Evolutionary conservation across 2,329 filamentous ascomycete species (phyloP), one percentile per base, ranked within the genome.

Genomic region (Gliomastix tumulicola): DNA sequence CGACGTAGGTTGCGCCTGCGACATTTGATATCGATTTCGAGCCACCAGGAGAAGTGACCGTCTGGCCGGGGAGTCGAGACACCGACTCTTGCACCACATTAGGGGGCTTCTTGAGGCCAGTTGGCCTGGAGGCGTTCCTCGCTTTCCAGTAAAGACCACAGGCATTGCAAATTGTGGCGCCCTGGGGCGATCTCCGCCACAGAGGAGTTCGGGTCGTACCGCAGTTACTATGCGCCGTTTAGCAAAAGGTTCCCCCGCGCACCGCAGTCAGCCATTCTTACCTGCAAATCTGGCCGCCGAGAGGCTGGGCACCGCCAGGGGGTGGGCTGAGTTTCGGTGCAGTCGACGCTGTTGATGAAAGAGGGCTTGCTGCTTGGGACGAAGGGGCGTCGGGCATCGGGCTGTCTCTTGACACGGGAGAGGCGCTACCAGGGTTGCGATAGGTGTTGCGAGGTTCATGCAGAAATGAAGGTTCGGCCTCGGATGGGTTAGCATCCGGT

Each of bases 91-190:
- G 46, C 6, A 75, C 59, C 19, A 72, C 59, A 35, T 68, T 70
- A 5, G 78, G 73, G 10, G 84, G 79, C 42, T 88, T 83, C 63
- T 94, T 96, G 40, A 96, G 67, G 50, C 88, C 95, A 7, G 88
- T 92, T 12, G 92, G 92, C 35, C 92, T 79, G 49, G 87, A 80
- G 43, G 90, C 84, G 56, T 97, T 97, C 47, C 92, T 79, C 9
- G 90, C 89, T 60, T 97, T 97, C 44, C 87, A 71, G 59, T 98
- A 98, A 13, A 98, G 72, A 30, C 92, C 92, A 54, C 92, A 98
- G 6, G 92, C 92, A 62, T 98, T 98, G 65, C 92, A 98, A 41
- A 98, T 97, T 20, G 88, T 96, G 37, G 88, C 84, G 21, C 92
- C 92, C 50, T 89, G 82, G 0, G 90, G 90, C 13, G 90, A 95